Evolutionary conservation across 345 rosid species (phyloP).

Genomic region (Syzygium grande): DNA sequence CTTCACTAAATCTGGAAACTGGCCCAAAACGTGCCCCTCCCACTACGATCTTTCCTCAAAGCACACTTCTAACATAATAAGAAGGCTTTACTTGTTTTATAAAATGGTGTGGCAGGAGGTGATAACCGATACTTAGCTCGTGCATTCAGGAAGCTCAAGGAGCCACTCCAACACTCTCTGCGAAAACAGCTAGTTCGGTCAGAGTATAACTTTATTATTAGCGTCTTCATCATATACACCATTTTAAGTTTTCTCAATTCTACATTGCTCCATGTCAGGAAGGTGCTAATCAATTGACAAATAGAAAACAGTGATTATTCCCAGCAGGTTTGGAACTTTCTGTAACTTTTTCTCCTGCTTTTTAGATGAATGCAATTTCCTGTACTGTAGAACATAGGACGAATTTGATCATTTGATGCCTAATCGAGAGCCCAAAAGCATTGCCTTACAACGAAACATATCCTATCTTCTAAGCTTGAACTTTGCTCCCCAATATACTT

Average conservation of each 20-base stretch:
- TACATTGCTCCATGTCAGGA: background rate
- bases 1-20: background rate
- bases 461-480: background rate
- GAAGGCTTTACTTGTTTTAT: background rate
- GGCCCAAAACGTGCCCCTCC: background rate
- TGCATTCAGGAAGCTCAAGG: background rate
- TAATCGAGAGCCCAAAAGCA: background rate
- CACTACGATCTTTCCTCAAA: background rate
- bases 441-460: background rate
- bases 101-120: conserved; percentile 30
- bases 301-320: background rate
- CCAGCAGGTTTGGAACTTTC: background rate
- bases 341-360: background rate
- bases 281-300: background rate
- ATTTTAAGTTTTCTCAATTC: background rate
- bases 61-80: background rate
- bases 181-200: background rate
- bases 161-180: background rate
- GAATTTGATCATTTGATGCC: background rate
- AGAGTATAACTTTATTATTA: background rate
- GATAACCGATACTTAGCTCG: conserved; percentile 12
- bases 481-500: background rate
- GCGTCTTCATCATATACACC: background rate
- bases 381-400: background rate
- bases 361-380: background rate